Base-by-base conservation (phyloP, 2,329 filamentous ascomycete species). In the Xylaria sp. region DNA sequence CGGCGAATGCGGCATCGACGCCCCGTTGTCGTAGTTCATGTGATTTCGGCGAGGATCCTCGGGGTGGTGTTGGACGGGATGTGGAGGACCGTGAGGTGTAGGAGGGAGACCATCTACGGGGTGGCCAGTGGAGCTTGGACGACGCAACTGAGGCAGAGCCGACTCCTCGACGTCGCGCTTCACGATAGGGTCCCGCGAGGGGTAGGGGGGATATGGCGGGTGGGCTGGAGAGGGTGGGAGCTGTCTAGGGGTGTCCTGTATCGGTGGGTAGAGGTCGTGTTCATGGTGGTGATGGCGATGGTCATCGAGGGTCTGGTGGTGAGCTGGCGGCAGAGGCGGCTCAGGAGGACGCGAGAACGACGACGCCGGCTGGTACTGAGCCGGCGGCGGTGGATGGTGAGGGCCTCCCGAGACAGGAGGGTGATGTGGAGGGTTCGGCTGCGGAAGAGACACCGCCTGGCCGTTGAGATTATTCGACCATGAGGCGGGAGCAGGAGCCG, bases 231-330 rank as follows among this genome's bases (percentile, higher is more conserved):
- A 82, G 65, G 81, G 81, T 71, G 82, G 81, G 63, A 79, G 80
- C 73, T 81, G 81, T 77, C 82, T 81, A 73, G 84, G 83, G 61
- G 82, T 84, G 75, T 88, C 86, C 78, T 86, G 86, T 79, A 86
- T 84, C 71, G 84, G 82, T 76, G 84, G 81, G 75, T 84, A 86
- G 64, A 82, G 80, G 72, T 87, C 86, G 78, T 82, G 84, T 61
- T 88, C 86, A 85, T 86, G 83, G 74, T 85, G 83, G 74, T 85
- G 85, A 73, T 85, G 84, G 73, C 86, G 85, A 78, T 86, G 86
- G 74, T 88, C 85, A 75, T 88, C 84, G 80, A 70, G 69, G 59
- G 79, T 73, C 65, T 82, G 82, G 67, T 82, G 79, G 65, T 81
- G 82, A 75, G 83, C 81, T 68, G 81, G 76, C 71, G 79, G 79